Evolutionary conservation across 768 basidiomycete genomes (phyloP).

Genomic region (Thelephora aurantiotincta): DNA sequence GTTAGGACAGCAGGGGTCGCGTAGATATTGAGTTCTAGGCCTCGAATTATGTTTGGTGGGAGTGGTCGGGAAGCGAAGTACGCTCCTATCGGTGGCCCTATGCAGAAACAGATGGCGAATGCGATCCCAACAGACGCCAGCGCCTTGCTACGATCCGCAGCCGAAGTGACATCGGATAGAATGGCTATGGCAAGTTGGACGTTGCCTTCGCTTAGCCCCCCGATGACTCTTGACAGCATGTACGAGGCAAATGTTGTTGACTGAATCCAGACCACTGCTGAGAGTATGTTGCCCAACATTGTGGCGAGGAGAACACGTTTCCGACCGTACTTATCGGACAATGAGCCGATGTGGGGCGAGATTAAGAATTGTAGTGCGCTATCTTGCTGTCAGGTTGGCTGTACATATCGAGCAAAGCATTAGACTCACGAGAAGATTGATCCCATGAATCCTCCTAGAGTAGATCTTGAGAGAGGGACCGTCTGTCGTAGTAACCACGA

Average conservation of each 20-base stretch:
- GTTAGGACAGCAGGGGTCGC: constrained; percentile 82
- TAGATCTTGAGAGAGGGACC: not conserved
- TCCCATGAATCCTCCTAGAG: constrained; percentile 74
- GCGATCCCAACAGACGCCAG: constrained; percentile 92
- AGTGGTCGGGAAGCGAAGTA: constrained; percentile 87
- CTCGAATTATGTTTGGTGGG: constrained; percentile 38
- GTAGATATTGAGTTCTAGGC: constrained; percentile 72
- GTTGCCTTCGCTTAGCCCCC: constrained; percentile 93
- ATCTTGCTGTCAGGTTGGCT: not conserved
- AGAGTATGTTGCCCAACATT: constrained; percentile 89
- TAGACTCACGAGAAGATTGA: constrained; percentile 76
- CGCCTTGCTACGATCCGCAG: constrained; percentile 67
- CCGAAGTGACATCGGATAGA: constrained; percentile 79
- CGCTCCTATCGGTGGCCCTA: constrained; percentile 89
- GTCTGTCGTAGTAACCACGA: not conserved
- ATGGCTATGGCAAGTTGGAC: constrained; percentile 94
- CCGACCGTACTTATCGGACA: constrained; percentile 87
- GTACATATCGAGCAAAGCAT: constrained; percentile 2
- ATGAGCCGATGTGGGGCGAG: constrained; percentile 65
- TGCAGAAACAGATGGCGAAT: constrained; percentile 88
- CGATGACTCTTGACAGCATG: constrained; percentile 79
- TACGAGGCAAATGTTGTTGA: constrained; percentile 87
- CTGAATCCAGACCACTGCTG: constrained; percentile 83
- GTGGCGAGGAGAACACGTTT: constrained; percentile 69
- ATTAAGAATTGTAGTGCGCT: constrained; percentile 78